Conservation (phyloP, 2,329 filamentous ascomycete species). For the Xylariaceae sp. region DNA sequence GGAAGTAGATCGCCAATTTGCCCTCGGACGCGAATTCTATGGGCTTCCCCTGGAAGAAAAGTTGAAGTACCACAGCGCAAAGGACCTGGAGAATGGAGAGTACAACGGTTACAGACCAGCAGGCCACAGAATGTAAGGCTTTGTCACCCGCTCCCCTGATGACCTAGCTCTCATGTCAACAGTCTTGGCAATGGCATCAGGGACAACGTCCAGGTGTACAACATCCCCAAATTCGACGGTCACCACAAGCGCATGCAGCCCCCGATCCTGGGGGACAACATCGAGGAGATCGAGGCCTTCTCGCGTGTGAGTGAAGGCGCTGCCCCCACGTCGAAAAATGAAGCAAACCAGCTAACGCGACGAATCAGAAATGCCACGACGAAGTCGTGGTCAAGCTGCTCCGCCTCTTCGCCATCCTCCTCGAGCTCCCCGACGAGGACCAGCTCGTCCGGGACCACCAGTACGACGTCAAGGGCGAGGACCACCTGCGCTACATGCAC, state of each 20-base stretch:
- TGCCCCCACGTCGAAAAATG: no score
- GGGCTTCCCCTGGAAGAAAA: constrained; percentile 55
- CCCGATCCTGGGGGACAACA: constrained; percentile 40
- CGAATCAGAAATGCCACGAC: constrained; percentile 34
- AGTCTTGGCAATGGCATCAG: constrained; percentile 28
- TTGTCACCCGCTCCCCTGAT: background rate
- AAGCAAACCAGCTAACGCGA: no score
- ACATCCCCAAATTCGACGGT: constrained; percentile 54
- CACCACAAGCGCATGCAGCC: constrained; percentile 39
- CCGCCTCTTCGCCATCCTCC: constrained; percentile 55
- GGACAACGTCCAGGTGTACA: constrained; percentile 57
- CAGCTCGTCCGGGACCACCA: constrained; percentile 51
- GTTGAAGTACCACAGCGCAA: constrained; percentile 44
- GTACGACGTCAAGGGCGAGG: constrained; percentile 55
- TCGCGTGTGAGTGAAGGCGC: constrained; percentile 25
- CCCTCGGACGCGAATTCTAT: constrained; percentile 54
- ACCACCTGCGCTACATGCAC: constrained; percentile 60
- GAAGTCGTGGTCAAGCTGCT: constrained; percentile 55
- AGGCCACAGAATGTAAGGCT: constrained; percentile 25
- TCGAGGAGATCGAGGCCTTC: constrained; percentile 54
- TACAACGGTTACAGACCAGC: constrained; percentile 54
- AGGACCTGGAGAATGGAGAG: constrained; percentile 44
- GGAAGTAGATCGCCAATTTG: constrained; percentile 54
- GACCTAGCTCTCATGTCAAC: background rate
- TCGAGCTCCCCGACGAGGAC: constrained; percentile 54